phyloP scores from a whole-genome alignment of 2,329 filamentous ascomycete genomes.

The Trichoderma pleuroti region DNA sequence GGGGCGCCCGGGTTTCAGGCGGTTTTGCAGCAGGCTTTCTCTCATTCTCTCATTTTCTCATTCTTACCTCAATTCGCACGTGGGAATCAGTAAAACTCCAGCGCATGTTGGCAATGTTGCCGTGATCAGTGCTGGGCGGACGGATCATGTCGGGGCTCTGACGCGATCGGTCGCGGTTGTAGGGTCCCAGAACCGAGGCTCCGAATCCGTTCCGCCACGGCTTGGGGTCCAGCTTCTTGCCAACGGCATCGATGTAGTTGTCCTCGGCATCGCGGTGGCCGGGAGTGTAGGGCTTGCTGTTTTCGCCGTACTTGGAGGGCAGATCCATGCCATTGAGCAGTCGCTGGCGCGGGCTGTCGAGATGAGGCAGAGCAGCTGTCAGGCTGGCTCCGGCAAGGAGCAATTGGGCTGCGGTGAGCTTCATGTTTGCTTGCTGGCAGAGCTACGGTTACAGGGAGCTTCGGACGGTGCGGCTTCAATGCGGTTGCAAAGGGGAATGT shows the following conservation, averaged over 20 bases:
- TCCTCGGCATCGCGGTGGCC: constrained; percentile 60
- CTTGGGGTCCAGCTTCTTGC: constrained; percentile 58
- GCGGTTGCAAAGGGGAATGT: neutral
- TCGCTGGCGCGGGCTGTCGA: constrained; percentile 54
- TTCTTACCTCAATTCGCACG: constrained; percentile 56
- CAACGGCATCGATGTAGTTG: constrained; percentile 57
- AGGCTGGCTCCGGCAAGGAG: constrained; percentile 28
- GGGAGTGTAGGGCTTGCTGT: constrained; percentile 54
- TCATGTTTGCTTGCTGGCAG: constrained; percentile 25
- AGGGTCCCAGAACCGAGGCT: constrained; percentile 64
- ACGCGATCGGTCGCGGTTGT: constrained; percentile 63
- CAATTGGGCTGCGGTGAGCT: constrained; percentile 26
- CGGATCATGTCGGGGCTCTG: constrained; percentile 70
- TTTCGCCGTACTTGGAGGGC: constrained; percentile 41
- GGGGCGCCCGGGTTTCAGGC: neutral
- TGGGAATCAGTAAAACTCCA: constrained; percentile 68
- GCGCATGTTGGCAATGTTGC: constrained; percentile 66
- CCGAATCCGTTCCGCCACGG: constrained; percentile 64
- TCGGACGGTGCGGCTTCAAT: neutral
- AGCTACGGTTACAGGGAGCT: neutral
- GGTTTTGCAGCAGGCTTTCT: neutral
- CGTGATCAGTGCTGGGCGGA: constrained; percentile 70
- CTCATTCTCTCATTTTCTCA: constrained; percentile 29
- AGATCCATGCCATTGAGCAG: constrained; percentile 49
- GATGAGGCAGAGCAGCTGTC: constrained; percentile 28